Evolutionary conservation across 2,329 filamentous ascomycete species (phyloP).

Genomic region (Polychaeton citri): DNA sequence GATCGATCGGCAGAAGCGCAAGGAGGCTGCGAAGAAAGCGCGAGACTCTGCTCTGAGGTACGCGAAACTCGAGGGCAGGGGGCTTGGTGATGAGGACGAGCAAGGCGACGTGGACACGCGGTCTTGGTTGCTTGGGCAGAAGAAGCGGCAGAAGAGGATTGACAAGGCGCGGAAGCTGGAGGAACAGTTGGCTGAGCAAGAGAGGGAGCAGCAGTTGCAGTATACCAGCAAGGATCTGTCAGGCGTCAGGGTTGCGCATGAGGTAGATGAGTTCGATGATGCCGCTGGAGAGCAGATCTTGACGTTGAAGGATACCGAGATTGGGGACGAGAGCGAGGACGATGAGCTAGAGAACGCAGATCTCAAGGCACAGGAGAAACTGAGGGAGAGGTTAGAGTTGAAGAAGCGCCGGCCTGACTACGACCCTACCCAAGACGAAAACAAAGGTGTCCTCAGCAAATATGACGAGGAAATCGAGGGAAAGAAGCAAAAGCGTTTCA

Average conservation of each 20-base stretch:
- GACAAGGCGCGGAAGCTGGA: conserved; percentile 56
- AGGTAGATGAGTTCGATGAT: conserved; percentile 66
- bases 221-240: conserved; percentile 80
- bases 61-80: conserved; percentile 64
- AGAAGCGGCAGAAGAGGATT: conserved; percentile 89
- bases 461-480: conserved; percentile 93
- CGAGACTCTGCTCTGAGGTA: conserved; percentile 70
- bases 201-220: conserved; percentile 52
- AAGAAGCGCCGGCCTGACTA: conserved; percentile 88
- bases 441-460: conserved; percentile 63
- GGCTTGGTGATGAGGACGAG: conserved; percentile 63
- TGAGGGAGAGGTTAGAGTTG: conserved; percentile 63
- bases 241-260: conserved; percentile 84
- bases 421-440: conserved; percentile 62
- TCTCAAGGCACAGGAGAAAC: conserved; percentile 56
- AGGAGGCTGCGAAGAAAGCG: conserved; percentile 74
- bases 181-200: conserved; percentile 63
- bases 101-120: conserved; percentile 58
- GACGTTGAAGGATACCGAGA: conserved; percentile 84
- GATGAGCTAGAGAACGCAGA: conserved; percentile 77
- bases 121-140: conserved; percentile 76
- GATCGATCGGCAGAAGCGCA: conserved; percentile 63
- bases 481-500: conserved; percentile 79
- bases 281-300: conserved; percentile 68
- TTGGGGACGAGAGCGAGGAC: conserved; percentile 66